Evolutionary conservation across 768 basidiomycete genomes (phyloP), one percentile per base, ranked within the genome.

Genomic region (Rhizopogon rudus): DNA sequence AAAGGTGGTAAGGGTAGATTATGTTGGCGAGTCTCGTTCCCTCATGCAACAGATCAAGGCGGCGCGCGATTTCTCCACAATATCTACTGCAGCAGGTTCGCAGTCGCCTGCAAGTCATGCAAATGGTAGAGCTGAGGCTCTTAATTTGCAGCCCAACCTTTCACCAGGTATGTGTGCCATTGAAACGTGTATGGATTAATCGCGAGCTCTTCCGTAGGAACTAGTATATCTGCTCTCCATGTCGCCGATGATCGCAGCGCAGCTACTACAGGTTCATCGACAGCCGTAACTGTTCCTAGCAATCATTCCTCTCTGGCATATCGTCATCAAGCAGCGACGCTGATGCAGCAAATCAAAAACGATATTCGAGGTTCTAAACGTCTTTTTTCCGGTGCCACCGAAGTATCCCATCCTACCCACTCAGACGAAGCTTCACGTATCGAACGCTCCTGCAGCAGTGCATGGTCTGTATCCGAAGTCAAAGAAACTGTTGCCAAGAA

Each of bases 271-370:
- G 62, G 61, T 1, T 65, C 71, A 14, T 63, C 65, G 13, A 45
- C 57, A 43, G 28, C 68, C 12, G 67, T 67, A 7, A 67, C 67
- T 9, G 70, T 67, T 20, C 67, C 67, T 10, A 71, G 71, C 17
- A 62, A 74, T 3, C 81, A 82, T 55, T 84, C 87, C 0, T 86
- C 88, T 7, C 74, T 83, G 20, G 80, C 79, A 8, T 90, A 90
- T 66, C 82, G 91, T 41, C 76, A 83, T 61, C 84, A 91, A 61
- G 93, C 90, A 12, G 88, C 83, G 8, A 83, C 77, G 25, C 70
- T 95, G 44, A 93, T 95, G 88, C 87, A 87, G 25, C 88, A 91
- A 60, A 92, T 94, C 60, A 87, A 87, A 69, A 80, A 77, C 55
- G 89, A 91, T 61, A 83, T 91, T 78, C 64, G 60, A 50, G 80